Conservation (phyloP, 805 yeast species). For the Pichia rugopelliculosa region DNA sequence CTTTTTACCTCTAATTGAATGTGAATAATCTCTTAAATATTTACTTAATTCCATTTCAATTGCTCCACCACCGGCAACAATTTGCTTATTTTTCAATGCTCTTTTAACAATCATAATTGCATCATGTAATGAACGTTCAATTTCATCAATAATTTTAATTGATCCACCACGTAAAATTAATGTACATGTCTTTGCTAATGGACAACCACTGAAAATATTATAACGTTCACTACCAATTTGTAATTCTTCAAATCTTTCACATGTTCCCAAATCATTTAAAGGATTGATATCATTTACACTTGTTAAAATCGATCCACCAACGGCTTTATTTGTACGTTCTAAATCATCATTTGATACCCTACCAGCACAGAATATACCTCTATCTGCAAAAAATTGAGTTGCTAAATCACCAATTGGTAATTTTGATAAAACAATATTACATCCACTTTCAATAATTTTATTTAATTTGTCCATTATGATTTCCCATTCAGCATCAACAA, state of each 20-base stretch:
- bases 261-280: constrained; percentile 68
- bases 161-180: constrained; percentile 95
- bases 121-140: constrained; percentile 94
- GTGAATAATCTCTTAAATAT: constrained; percentile 78
- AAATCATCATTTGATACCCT: constrained; percentile 84
- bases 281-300: constrained; percentile 63
- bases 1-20: constrained; percentile 90
- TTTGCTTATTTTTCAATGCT: constrained; percentile 75
- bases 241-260: constrained; percentile 80
- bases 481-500: constrained; percentile 99
- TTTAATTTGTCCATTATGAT: constrained; percentile 81
- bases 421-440: constrained; percentile 86
- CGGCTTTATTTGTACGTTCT: constrained; percentile 88
- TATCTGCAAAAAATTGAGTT: constrained; percentile 96
- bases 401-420: constrained; percentile 98
- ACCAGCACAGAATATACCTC: constrained; percentile 96
- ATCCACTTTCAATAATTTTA: constrained; percentile 77
- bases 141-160: constrained; percentile 97
- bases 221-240: constrained; percentile 96
- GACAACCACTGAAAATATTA: constrained; percentile 88
- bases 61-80: constrained; percentile 99
- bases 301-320: constrained; percentile 84
- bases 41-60: constrained; percentile 95
- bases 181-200: constrained; percentile 89
- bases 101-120: constrained; percentile 98